These are phyloP conservation scores for Aurifilum marmelostoma DNA, from an alignment of 2,329 filamentous ascomycete species.

Conservation along the genomic window DNA sequence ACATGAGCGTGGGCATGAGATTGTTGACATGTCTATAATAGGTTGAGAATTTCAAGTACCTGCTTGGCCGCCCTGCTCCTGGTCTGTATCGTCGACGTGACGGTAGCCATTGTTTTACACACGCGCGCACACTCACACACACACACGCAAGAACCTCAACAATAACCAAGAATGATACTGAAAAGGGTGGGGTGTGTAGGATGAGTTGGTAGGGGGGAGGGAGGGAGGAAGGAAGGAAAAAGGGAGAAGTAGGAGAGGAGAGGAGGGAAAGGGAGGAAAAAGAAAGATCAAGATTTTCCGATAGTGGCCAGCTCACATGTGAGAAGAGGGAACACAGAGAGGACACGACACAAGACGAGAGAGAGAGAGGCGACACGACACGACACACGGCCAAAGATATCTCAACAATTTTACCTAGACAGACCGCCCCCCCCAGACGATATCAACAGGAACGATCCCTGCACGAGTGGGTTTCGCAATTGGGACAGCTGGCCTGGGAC, in stretches of 20 bases:
- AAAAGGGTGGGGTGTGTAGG: background rate
- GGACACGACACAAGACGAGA: conserved; percentile 7
- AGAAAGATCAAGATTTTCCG: conserved; percentile 6
- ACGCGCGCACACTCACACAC: background rate
- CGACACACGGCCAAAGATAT: conserved; percentile 20
- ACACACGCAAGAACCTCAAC: background rate
- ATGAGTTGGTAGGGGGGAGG: background rate
- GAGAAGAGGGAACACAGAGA: conserved; percentile 4
- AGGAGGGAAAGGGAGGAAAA: background rate
- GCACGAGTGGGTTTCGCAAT: conserved; percentile 15
- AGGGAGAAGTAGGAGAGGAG: background rate
- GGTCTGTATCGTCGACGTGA: conserved; percentile 26
- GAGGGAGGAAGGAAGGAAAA: background rate
- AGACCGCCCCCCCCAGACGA: conserved; percentile 25
- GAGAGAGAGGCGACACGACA: background rate
- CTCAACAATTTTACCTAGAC: conserved; percentile 25
- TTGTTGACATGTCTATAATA: background rate
- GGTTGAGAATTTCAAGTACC: conserved; percentile 15
- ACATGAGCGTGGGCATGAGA: background rate
- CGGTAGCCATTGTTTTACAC: conserved; percentile 19
- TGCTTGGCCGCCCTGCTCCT: conserved; percentile 26
- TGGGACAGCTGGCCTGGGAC: conserved; percentile 5
- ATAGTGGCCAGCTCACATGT: background rate
- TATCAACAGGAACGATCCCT: conserved; percentile 29
- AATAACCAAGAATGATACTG: background rate